phyloP scores from a whole-genome alignment of 1,284 basidiomycete species.

The Sporisorium sorghi region DNA sequence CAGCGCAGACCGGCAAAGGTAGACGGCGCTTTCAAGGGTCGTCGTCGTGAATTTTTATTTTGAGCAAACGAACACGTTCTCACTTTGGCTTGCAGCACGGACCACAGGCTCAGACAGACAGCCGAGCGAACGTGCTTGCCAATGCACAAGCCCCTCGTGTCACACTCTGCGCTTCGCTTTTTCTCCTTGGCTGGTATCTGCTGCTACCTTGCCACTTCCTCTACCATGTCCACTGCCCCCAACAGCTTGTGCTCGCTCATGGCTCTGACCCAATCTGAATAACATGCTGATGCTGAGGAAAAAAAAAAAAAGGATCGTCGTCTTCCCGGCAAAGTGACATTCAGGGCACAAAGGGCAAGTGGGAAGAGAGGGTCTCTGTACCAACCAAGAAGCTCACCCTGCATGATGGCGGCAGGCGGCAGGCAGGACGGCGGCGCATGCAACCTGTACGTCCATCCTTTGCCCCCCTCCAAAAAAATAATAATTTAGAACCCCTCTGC shows the following conservation, averaged over 20 bases:
- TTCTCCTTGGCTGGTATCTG: not conserved
- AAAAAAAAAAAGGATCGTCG: no score
- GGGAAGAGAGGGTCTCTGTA: not conserved
- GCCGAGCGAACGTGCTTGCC: conserved; percentile 49
- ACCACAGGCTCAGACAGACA: no score
- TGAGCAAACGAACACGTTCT: conserved; percentile 50
- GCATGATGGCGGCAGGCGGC: conserved; percentile 20
- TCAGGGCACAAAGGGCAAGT: not conserved
- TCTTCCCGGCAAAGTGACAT: not conserved
- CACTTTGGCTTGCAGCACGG: conserved; percentile 23
- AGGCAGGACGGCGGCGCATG: conserved; percentile 9
- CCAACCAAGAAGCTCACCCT: conserved; percentile 1
- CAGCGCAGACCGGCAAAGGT: not conserved
- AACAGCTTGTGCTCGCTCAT: not conserved
- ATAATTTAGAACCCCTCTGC: conserved; percentile 35
- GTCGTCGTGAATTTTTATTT: no score
- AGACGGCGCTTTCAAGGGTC: not conserved
- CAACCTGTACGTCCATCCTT: conserved; percentile 18
- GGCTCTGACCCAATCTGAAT: no score
- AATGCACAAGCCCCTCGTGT: conserved; percentile 26
- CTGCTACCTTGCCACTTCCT: not conserved
- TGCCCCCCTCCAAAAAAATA: conserved; percentile 13
- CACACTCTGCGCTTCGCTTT: conserved; percentile 24
- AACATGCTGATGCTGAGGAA: no score
- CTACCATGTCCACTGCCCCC: not conserved